A percentile compares a stretch with the other conserved stretches of the same genome.
Conservation (phyloP, 2,329 filamentous ascomycete species). For the Arachnopeziza araneosa region DNA sequence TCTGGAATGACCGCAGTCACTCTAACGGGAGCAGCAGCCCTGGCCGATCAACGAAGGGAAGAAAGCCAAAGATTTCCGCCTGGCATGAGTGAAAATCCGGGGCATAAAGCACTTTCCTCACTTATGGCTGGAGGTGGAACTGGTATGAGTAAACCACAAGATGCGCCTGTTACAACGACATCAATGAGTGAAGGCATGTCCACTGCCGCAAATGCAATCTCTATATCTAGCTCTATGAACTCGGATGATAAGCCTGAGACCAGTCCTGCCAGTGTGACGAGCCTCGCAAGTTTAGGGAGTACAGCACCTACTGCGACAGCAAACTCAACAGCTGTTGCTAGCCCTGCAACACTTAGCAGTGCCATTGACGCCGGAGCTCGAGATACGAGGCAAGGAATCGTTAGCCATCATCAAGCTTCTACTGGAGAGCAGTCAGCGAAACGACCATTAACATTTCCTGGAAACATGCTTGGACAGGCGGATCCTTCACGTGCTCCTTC, state of each 20-base stretch:
- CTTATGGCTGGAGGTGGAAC: constrained; percentile 49
- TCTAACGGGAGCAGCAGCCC: constrained; percentile 48
- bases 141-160: constrained; percentile 51
- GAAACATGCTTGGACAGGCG: constrained; percentile 24
- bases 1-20: constrained; percentile 33
- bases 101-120: constrained; percentile 47
- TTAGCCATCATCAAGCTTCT: constrained; percentile 19
- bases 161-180: constrained; percentile 36
- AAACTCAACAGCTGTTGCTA: constrained; percentile 28
- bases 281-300: constrained; percentile 27
- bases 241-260: constrained; percentile 28
- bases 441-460: constrained; percentile 29
- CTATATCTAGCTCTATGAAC: constrained; percentile 25
- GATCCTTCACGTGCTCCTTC: constrained; percentile 29
- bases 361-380: constrained; percentile 23
- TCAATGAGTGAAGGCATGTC: constrained; percentile 29
- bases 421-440: constrained; percentile 23
- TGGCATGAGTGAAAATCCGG: constrained; percentile 47
- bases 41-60: constrained; percentile 47
- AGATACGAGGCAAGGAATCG: constrained; percentile 16
- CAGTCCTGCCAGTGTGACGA: constrained; percentile 30
- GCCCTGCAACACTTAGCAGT: constrained; percentile 24
- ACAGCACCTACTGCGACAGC: constrained; percentile 30
- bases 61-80: constrained; percentile 28
- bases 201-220: constrained; percentile 26